Evolutionary conservation across 2,329 filamentous ascomycete genomes (phyloP).

Genomic region (Verticillium dahliae): DNA sequence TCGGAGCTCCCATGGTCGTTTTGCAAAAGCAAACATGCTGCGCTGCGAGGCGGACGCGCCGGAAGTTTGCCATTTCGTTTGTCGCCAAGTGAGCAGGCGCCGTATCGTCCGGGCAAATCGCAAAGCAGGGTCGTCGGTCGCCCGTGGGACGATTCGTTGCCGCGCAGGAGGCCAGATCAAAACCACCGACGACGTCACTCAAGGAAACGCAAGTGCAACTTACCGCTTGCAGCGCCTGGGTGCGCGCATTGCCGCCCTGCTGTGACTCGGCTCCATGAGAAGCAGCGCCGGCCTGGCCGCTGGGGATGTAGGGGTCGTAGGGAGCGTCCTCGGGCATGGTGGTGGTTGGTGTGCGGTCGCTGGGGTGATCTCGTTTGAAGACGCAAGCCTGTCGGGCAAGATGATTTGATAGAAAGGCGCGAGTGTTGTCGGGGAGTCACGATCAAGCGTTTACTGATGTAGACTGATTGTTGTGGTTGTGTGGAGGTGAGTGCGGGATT

Average conservation of each 20-base stretch:
- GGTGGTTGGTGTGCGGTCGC: conserved; percentile 12
- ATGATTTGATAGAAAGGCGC: not conserved
- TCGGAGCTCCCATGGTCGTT: not conserved
- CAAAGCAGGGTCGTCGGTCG: not conserved
- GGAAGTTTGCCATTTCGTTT: not conserved
- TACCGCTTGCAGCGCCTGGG: conserved; percentile 76
- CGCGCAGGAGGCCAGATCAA: not conserved
- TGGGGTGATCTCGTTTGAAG: not conserved
- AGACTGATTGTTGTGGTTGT: not conserved
- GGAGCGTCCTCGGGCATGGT: conserved; percentile 55
- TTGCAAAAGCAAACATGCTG: not conserved
- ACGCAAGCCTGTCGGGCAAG: not conserved
- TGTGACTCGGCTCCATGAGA: conserved; percentile 12
- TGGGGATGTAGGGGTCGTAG: conserved; percentile 86
- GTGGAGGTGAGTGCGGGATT: not conserved
- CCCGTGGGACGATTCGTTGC: not conserved
- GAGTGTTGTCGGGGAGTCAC: not conserved
- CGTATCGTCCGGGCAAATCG: not conserved
- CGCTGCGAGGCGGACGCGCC: not conserved
- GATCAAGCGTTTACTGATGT: not conserved
- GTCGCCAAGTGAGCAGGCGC: not conserved
- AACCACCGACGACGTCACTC: not conserved
- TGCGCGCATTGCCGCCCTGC: conserved; percentile 41
- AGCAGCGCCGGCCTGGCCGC: conserved; percentile 43
- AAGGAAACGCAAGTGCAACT: conserved; percentile 29